Evolutionary conservation across 1,139 yeast genomes (phyloP), one percentile per base, ranked within the genome.

Genomic region (Dujonia santamariae): DNA sequence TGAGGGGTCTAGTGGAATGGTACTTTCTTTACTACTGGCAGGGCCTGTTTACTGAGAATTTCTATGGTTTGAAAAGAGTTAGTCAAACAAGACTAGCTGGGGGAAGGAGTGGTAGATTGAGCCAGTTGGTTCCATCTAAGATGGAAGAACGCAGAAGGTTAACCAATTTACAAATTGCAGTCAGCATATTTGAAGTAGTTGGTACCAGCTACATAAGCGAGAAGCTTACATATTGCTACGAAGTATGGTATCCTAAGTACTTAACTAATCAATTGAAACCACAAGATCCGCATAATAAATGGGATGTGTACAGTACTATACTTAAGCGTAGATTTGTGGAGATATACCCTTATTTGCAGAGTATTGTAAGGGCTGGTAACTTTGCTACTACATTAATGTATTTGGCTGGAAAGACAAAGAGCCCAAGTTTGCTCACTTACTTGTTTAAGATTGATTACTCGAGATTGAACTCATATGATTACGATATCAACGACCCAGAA

Each of bases 1-100:
- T 82, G 4, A 64, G 92, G 53, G 79, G 85, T 0, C 45, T 73
- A n/a, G 65, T 90, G 1, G 97, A 92, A 56, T 81, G 80, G 69
- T 73, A 75, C 46, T 86, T 83, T 48, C 56, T 90, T 34, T 72
- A 65, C 36, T 69, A 72, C 37, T 85, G 95, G 87, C 90, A 85
- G 49, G 80, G 95, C 0, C 78, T 94, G 2, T 87, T 92, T 48
- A 86, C 96, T 0, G 97, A 90, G 54, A 85, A 85, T 54, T 92
- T 90, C 53, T 90, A 92, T 52, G 97, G 97, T 2, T 61, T 92
- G 46, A 87, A 88, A 53, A 63, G 95, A 35, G 78, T 78, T 15
- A 61, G 61, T 36, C 61, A 58, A 25, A 62, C 73, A 1, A 67
- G 72, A 3, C 56, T 71, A 28, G 51, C 68, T 9, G 54, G 52